Percentiles rank a stretch among this genome's conserved stretches.
Evolutionary conservation across 306 rosid genomes (phyloP).

Genomic region (Urtica urens): DNA sequence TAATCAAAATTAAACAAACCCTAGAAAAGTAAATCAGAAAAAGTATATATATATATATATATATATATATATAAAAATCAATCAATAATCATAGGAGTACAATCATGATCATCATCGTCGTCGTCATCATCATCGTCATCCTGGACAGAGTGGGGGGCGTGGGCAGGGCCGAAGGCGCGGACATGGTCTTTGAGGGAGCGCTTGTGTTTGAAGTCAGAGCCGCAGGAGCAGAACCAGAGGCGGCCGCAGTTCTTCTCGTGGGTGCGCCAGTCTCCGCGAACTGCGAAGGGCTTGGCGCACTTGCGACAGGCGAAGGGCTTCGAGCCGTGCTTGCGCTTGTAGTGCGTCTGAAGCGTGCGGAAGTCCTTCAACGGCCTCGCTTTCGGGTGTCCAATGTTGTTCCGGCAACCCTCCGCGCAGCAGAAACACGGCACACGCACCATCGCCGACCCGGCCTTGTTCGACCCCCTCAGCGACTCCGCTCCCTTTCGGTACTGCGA

Average conservation of each 20-base stretch:
- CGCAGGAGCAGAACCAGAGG: constrained; percentile 94
- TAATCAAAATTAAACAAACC: no score
- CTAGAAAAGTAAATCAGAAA: no score
- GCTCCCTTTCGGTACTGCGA: constrained; percentile 88
- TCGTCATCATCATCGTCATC: constrained; percentile 26
- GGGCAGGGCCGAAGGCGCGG: constrained; percentile 72
- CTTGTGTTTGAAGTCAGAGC: constrained; percentile 91
- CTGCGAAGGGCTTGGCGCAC: constrained; percentile 77
- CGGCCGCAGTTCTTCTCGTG: constrained; percentile 95
- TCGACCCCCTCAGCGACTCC: constrained; percentile 70
- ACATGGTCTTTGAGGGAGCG: constrained; percentile 89
- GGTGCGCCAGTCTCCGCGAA: constrained; percentile 89
- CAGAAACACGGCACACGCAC: constrained; percentile 84
- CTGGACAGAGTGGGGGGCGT: constrained; percentile 57
- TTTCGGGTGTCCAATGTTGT: constrained; percentile 72
- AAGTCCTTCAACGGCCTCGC: constrained; percentile 86
- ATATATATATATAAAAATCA: no score
- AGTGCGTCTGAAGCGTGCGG: constrained; percentile 83
- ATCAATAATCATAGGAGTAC: no score
- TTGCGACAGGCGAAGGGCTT: constrained; percentile 82
- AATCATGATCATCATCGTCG: constrained; percentile 16
- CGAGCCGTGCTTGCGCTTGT: constrained; percentile 85
- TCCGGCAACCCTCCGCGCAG: constrained; percentile 87
- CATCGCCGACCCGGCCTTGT: constrained; percentile 62
- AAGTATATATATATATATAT: no score